Evolutionary conservation across 805 yeast species (phyloP), one percentile per base, ranked within the genome.

Genomic region (Jamesozyma jinghongensis): DNA sequence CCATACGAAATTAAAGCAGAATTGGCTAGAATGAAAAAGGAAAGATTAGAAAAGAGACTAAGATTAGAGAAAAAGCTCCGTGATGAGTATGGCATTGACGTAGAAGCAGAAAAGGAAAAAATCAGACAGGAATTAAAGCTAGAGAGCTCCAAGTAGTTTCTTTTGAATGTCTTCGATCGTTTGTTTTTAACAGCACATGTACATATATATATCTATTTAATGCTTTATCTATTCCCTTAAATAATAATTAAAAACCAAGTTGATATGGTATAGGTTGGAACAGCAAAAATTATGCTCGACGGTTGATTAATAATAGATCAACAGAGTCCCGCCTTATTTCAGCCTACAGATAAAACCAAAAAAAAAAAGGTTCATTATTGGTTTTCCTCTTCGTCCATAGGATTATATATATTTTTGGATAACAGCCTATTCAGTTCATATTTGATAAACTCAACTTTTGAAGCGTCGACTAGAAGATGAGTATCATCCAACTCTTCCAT

Each of bases 1-100:
- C 87, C 87, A 2, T 84, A 81, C 53, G 96, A 88, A 57, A 85
- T 88, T 44, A 81, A 85, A 58, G 90, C 92, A 1, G 97, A 88
- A 57, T 67, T 88, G 30, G 95, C 94, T 13, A 75, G 95, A 59
- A 81, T 88, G 72, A 77, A 79, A 59, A 74, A 77, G 49, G 94
- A 79, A 40, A 71, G 88, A 45, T 57, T 73, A 3, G 94, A 79
- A 50, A 83, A 81, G 66, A 73, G 94, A 59, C 67, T 73, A 48
- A 70, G 80, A 47, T 66, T 86, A 38, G 94, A 85, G 57, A 84
- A 75, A 40, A 79, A 69, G 58, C 82, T 92, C 5, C 70, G 58
- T 37, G 80, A 73, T 28, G 68, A 65, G 44, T 68, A 81, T 44
- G 94, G 92, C n/a, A 69, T 82, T 17, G 70, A 73, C 32, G 57